phyloP scores from a whole-genome alignment of 2,329 filamentous ascomycete species.

The Diaporthe velutina region DNA sequence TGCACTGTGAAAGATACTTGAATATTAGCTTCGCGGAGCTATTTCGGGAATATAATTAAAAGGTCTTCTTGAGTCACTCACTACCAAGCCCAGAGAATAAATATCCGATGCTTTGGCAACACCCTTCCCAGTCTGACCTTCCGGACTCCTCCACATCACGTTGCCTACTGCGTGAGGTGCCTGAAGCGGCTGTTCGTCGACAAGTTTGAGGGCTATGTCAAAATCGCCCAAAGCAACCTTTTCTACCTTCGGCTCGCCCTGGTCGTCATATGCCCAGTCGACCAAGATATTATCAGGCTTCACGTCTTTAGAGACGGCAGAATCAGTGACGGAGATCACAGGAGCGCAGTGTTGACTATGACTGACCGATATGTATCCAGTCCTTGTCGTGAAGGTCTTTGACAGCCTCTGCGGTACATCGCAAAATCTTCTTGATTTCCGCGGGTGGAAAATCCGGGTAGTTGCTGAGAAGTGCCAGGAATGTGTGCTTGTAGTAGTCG shows the following conservation, averaged over 20 bases:
- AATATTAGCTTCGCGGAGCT: not conserved
- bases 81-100: not conserved
- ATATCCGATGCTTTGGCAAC: slow-evolving; percentile 1
- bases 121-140: not conserved
- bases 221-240: not conserved
- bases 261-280: not conserved
- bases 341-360: not conserved
- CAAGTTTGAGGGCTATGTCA: not conserved
- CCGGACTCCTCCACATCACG: not conserved
- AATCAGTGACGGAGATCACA: not conserved
- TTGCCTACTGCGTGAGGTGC: not conserved
- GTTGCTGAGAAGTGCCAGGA: not conserved
- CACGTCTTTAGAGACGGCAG: not conserved
- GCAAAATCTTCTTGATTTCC: not conserved
- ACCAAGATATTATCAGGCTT: not conserved
- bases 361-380: not conserved
- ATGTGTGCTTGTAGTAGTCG: not conserved
- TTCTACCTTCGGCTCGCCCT: not conserved
- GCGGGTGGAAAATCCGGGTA: not conserved
- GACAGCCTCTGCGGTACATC: not conserved
- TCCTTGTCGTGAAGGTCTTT: slow-evolving; percentile 1
- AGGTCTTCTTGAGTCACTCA: not conserved
- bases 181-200: not conserved
- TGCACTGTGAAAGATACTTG: not conserved
- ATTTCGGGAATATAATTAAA: not conserved